phyloP scores from a whole-genome alignment of 805 yeast species.

The Wickerhamiella domercqiae region DNA sequence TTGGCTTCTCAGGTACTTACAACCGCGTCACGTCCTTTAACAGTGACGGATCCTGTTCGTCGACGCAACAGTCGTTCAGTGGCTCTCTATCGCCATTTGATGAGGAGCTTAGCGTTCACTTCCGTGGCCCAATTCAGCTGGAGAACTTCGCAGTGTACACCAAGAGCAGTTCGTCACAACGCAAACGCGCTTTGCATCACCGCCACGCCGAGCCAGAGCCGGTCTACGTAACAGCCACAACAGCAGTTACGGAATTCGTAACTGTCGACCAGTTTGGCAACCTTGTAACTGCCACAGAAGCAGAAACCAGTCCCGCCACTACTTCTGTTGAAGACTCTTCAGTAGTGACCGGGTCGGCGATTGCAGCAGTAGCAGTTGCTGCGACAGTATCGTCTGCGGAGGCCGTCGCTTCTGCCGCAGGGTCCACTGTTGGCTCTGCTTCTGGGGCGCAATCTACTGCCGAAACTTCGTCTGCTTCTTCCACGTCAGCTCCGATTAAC shows the following conservation, averaged over 20 bases:
- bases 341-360: too few relatives aligned
- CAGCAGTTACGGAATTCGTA: constrained; percentile 38
- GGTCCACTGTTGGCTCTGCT: constrained; percentile 11
- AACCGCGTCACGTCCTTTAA: constrained; percentile 68
- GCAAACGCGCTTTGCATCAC: constrained; percentile 33
- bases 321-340: constrained; percentile 1
- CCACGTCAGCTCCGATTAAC: too few relatives aligned
- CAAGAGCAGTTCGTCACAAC: constrained; percentile 35
- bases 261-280: constrained; percentile 18
- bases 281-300: constrained; percentile 19
- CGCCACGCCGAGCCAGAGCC: constrained; percentile 35
- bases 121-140: constrained; percentile 77
- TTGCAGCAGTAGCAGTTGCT: too few relatives aligned
- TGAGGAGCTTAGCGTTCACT: constrained; percentile 77
- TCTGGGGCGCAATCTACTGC: constrained; percentile 9
- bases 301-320: too few relatives aligned
- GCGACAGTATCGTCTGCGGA: too few relatives aligned
- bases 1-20: constrained; percentile 81
- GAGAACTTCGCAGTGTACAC: constrained; percentile 82
- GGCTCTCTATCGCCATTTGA: constrained; percentile 68
- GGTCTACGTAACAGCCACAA: constrained; percentile 60
- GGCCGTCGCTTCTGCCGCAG: constrained; percentile 11
- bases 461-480: not conserved
- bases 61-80: constrained; percentile 38
- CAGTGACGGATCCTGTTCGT: constrained; percentile 57